Evolutionary conservation across 257 asterid genomes (phyloP), one percentile per base, ranked within the genome.

Genomic region (Henckelia pumila): DNA sequence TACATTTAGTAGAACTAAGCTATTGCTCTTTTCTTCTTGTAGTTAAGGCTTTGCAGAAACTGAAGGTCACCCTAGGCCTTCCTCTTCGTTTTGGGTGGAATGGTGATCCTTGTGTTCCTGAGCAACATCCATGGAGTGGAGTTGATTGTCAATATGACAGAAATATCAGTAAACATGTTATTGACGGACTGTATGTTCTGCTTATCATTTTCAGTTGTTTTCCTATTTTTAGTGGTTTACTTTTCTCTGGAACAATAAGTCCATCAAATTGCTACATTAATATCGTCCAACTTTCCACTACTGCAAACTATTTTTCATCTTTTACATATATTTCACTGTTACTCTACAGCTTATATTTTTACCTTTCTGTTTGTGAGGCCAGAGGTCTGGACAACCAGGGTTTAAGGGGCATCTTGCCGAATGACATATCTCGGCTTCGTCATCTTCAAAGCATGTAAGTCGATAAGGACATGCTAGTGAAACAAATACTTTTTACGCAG

Each of bases 1-100:
- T 56, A 66, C 19, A 52, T 30, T 26, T 9, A 16, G 21, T 67
- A 56, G 11, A 35, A 61, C 71, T 33, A 22, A 37, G 10, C 21
- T 19, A 56, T 37, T 30, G 49, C 68, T 49, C 66, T 62, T 64
- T 33, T 35, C 22, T 69, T 70, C 11, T 67, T 75, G 72, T 75
- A 91, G 99, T 94, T 75, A 80, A 60, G 70, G 96, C 92, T 30
- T 82, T 94, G 86, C 96, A 86, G 71, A 78, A 74, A 19, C 72
- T 94, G 84, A 94, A 87, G 86, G 68, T 60, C 28, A 71, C 92
- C 49, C 96, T 91, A 28, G 96, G 95, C 64, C 99, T 94, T 84
- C 99, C 98, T 65, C 95, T 86, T 71, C 96, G 96, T 49, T 80
- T 94, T 35, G 98, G 99, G 75, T 94, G 99, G 99, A 94, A 94